Percentiles rank a stretch among this genome's conserved stretches.
Evolutionary conservation across 2,329 filamentous ascomycete species (phyloP).

Genomic region (Aureobasidium melanogenum): DNA sequence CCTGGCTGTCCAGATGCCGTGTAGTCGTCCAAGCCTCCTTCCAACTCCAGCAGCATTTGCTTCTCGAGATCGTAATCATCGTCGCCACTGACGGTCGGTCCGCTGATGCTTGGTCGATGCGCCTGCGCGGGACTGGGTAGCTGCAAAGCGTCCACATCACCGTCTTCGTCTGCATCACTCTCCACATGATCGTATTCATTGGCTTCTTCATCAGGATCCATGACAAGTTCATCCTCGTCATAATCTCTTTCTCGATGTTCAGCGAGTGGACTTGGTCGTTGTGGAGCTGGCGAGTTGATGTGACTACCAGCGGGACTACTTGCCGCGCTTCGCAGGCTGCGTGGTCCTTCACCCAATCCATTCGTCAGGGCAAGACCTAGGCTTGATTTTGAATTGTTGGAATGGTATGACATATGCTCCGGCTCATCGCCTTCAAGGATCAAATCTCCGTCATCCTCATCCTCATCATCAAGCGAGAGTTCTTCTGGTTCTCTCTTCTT

Average conservation of each 20-base stretch:
- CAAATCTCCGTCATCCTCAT: slow-evolving; percentile 26
- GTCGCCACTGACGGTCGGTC: slow-evolving; percentile 20
- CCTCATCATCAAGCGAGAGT: slow-evolving; percentile 14
- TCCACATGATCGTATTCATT: slow-evolving; percentile 27
- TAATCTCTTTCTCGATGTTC: neutral
- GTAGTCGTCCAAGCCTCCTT: slow-evolving; percentile 24
- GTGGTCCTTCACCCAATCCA: slow-evolving; percentile 31
- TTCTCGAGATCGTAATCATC: slow-evolving; percentile 34
- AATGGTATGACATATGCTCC: slow-evolving; percentile 11
- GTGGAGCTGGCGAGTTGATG: slow-evolving; percentile 16
- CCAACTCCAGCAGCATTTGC: slow-evolving; percentile 33
- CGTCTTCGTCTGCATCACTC: slow-evolving; percentile 27
- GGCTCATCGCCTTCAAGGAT: slow-evolving; percentile 25
- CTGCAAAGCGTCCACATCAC: slow-evolving; percentile 25
- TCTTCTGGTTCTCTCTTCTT: slow-evolving; percentile 15
- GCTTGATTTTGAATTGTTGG: slow-evolving; percentile 18
- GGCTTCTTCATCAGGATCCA: slow-evolving; percentile 15
- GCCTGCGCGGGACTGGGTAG: slow-evolving; percentile 21
- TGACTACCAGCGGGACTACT: slow-evolving; percentile 23
- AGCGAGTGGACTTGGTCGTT: slow-evolving; percentile 13
- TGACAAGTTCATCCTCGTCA: slow-evolving; percentile 23
- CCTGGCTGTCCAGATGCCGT: slow-evolving; percentile 15
- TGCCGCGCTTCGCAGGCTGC: slow-evolving; percentile 35
- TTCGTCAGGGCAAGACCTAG: slow-evolving; percentile 22
- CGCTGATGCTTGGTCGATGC: slow-evolving; percentile 20